Evolutionary conservation across 129 eudicot species (phyloP).

Genomic region (Flaveria sonorensis): DNA sequence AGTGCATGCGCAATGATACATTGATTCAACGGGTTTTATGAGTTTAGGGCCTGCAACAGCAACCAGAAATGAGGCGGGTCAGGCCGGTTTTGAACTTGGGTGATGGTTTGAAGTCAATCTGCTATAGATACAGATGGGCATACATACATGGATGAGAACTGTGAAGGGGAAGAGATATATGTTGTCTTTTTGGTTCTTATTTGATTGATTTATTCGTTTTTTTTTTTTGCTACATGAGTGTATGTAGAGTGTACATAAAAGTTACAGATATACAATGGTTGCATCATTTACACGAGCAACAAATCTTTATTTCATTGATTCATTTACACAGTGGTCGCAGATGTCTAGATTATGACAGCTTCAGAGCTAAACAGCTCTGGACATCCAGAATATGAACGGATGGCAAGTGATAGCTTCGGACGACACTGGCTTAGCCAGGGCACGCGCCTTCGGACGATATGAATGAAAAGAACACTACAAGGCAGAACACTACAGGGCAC

Average conservation of each 20-base stretch:
- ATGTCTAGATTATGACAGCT: too few species aligned
- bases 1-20: conserved; percentile 74
- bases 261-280: conserved; percentile 24
- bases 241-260: conserved; percentile 34
- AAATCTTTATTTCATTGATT: too few species aligned
- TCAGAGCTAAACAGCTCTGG: too few species aligned
- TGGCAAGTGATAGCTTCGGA: too few species aligned
- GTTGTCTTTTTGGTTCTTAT: conserved; percentile 25
- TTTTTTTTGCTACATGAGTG: conserved; percentile 15
- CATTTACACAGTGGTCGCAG: too few species aligned
- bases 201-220: conserved; percentile 27
- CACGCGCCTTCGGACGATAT: too few species aligned
- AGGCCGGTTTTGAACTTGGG: conserved; percentile 11
- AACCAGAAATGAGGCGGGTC: conserved; percentile 5
- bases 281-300: conserved; percentile 26
- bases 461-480: too few species aligned
- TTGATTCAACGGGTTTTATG: conserved; percentile 6
- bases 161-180: not conserved
- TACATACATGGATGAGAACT: not conserved
- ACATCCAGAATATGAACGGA: too few species aligned
- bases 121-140: conserved; percentile 11
- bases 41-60: not conserved
- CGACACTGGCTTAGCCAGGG: too few species aligned
- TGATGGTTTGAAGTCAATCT: not conserved
- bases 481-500: too few species aligned